Evolutionary conservation across 2,329 filamentous ascomycete genomes (phyloP).

Genomic region (Tolypocladium sp.): DNA sequence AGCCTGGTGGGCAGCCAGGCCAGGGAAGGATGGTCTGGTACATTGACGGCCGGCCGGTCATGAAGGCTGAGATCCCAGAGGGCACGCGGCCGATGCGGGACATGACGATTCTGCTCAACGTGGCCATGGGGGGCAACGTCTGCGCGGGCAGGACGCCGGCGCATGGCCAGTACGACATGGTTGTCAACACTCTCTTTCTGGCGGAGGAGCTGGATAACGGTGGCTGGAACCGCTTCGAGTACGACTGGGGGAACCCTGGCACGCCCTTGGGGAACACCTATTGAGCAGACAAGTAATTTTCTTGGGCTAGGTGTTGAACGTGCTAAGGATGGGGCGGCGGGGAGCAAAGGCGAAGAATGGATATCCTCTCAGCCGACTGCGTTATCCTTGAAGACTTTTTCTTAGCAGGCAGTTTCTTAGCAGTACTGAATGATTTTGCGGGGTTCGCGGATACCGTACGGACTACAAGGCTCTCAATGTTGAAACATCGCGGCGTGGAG

Average conservation of each 20-base stretch:
- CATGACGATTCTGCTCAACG: conserved; percentile 46
- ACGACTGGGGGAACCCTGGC: conserved; percentile 31
- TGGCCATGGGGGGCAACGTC: conserved; percentile 55
- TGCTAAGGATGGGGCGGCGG: too few species aligned
- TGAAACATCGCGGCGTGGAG: too few species aligned
- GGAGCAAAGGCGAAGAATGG: not conserved
- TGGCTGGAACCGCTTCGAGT: conserved; percentile 45
- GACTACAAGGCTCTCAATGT: too few species aligned
- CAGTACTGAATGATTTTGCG: too few species aligned
- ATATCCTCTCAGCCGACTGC: not conserved
- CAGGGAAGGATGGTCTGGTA: conserved; percentile 47
- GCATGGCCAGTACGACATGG: conserved; percentile 47
- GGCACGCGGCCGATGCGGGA: conserved; percentile 47
- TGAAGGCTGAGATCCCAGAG: conserved; percentile 43
- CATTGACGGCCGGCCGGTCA: conserved; percentile 46
- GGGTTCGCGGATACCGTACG: too few species aligned
- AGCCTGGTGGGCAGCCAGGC: conserved; percentile 30
- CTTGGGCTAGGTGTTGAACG: not conserved
- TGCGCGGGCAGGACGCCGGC: conserved; percentile 40
- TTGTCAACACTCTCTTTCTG: conserved; percentile 43
- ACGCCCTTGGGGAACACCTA: conserved; percentile 23
- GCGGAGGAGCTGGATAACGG: conserved; percentile 39
- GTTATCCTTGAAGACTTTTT: too few species aligned
- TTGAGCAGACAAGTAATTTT: conserved; percentile 7
- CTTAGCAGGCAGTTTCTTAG: too few species aligned